These are phyloP conservation scores for Hymenoscyphus fructigenus DNA, from an alignment of 2,329 filamentous ascomycete species.

Conservation along the genomic window DNA sequence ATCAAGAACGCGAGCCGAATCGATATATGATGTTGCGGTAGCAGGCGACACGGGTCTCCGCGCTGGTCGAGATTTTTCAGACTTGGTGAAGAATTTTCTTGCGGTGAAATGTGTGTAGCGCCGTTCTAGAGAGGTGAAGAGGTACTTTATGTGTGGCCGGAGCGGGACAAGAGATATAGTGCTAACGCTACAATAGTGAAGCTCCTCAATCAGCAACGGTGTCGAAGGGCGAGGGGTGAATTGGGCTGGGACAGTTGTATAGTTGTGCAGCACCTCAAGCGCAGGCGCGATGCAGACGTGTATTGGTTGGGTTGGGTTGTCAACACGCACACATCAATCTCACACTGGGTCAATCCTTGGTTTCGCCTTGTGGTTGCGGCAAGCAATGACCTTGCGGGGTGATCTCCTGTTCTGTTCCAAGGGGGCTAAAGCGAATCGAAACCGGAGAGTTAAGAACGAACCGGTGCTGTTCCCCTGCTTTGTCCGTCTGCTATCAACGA, in stretches of 20 bases:
- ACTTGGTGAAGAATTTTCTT: constrained; percentile 4
- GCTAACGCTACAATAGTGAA: constrained; percentile 54
- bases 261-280: constrained; percentile 21
- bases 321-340: constrained; percentile 25
- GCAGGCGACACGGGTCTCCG: background rate
- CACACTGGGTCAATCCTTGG: constrained; percentile 33
- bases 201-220: constrained; percentile 37
- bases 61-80: background rate
- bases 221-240: constrained; percentile 66
- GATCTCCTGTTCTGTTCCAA: constrained; percentile 29
- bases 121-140: background rate
- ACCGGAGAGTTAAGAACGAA: constrained; percentile 4
- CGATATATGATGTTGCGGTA: background rate
- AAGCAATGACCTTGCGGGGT: constrained; percentile 31
- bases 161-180: background rate
- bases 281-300: constrained; percentile 22
- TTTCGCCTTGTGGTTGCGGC: constrained; percentile 18
- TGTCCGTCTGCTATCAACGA: constrained; percentile 11
- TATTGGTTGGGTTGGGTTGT: constrained; percentile 30
- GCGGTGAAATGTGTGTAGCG: background rate
- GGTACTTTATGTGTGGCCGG: background rate
- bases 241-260: constrained; percentile 13
- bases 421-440: constrained; percentile 16
- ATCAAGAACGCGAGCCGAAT: background rate
- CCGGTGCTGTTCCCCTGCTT: constrained; percentile 11